Evolutionary conservation across 192 early-diverging fungal species (phyloP), one percentile per base, ranked within the genome.

Genomic region (Phycomyces blakesleeanus): DNA sequence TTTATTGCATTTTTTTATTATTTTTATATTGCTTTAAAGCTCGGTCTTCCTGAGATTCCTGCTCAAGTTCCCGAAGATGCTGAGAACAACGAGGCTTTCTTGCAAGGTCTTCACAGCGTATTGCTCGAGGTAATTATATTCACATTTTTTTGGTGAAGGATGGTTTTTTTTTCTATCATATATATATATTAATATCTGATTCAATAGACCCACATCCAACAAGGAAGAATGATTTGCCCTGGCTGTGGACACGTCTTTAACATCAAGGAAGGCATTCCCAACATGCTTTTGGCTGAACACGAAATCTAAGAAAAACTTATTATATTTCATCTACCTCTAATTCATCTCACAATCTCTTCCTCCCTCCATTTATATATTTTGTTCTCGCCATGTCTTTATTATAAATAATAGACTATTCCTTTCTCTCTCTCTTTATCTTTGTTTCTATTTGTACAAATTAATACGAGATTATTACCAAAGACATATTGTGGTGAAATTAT

Each of bases 261-360:
- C 52, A 93, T 98, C 72, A 90, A 85, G 51, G 90, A 97, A 68
- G 93, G 94, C 27, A 91, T 98, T 62, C 94, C 97, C 51, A 92
- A 92, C 72, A 94, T 94, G 92, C 80, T 93, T 11, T 77, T 93
- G 47, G 84, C 82, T 22, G 91, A 93, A 66, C 84, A 87, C 57
- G 91, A 93, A 71, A 84, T 89, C 67, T 89, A 81, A 34, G 29
- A 34, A 34, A n/a, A 5, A 34, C 29, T 34, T 34, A 7, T 7
- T 34, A 34, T 34, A 34, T 34, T 34, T 34, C 29, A 34, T 34
- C 29, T 5, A 5, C 29, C 29, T n/a, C n/a, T 34, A 34, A 2
- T 34, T 34, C 29, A 34, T 34, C 29, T 34, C 29, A 34, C 29
- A 34, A 34, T 7, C n/a, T n/a, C n/a, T n/a, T n/a, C n/a, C n/a